Conservation (phyloP, 2,329 filamentous ascomycete species). For the Diaporthe capsici region DNA sequence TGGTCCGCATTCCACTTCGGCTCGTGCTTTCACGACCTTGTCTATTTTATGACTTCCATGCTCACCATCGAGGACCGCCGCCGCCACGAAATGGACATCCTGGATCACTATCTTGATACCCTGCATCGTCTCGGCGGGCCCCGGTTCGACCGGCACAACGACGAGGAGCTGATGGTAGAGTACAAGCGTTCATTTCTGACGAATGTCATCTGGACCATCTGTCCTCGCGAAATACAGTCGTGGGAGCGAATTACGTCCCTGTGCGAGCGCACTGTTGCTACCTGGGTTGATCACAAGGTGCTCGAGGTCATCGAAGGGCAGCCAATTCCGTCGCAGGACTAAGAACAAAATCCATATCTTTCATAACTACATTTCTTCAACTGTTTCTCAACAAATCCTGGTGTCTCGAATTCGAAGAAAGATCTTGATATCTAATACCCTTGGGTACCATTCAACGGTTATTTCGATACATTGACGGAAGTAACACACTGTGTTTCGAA, state of each 20-base stretch:
- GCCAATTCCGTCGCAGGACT: not conserved
- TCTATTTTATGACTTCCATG: conserved; percentile 52
- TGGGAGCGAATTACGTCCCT: conserved; percentile 52
- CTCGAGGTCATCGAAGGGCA: conserved; percentile 47
- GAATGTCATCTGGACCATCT: conserved; percentile 50
- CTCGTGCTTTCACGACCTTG: conserved; percentile 54
- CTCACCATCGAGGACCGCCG: conserved; percentile 52
- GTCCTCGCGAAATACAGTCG: conserved; percentile 50
- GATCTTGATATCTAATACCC: too few relatives aligned
- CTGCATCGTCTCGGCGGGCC: conserved; percentile 46
- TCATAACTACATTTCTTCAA: not conserved
- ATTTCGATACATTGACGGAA: too few relatives aligned
- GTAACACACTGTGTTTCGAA: not conserved
- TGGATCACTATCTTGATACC: conserved; percentile 52
- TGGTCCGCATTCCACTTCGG: conserved; percentile 54
- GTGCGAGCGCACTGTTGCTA: conserved; percentile 52
- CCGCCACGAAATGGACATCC: conserved; percentile 50
- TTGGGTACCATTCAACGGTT: not conserved
- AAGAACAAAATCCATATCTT: not conserved
- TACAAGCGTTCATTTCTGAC: conserved; percentile 52
- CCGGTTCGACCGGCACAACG: conserved; percentile 47
- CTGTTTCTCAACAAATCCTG: not conserved
- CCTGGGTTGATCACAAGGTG: conserved; percentile 54
- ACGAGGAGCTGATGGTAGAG: conserved; percentile 49
- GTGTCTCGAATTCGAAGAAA: too few relatives aligned